A percentile compares a stretch with the other conserved stretches of the same genome.
phyloP scores from a whole-genome alignment of 768 basidiomycete genomes.

The Russula sp. region DNA sequence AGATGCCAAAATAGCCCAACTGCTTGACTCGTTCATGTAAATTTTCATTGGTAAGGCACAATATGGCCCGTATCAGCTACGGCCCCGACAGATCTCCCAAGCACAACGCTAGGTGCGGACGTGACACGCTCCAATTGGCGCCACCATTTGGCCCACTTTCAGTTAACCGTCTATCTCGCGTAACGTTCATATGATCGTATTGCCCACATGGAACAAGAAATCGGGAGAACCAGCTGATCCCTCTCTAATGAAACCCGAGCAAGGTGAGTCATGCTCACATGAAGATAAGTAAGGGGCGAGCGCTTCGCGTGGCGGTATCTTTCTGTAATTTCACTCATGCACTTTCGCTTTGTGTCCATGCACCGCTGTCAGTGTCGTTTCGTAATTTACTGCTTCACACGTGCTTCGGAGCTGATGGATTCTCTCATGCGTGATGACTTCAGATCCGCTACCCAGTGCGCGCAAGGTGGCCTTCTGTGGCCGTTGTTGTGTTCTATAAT shows the following conservation, averaged over 20 bases:
- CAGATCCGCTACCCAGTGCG: background rate
- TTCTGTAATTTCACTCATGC: background rate
- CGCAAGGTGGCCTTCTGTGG: background rate
- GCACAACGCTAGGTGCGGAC: background rate
- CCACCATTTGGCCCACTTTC: background rate
- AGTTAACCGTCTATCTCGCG: background rate
- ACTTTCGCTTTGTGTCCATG: background rate
- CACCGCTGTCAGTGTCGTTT: background rate
- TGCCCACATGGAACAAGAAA: background rate
- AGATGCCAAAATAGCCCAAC: background rate
- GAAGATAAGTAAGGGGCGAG: background rate
- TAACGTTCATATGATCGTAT: background rate
- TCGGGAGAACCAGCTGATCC: background rate
- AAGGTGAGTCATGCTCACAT: background rate
- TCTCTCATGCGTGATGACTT: background rate
- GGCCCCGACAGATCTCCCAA: background rate
- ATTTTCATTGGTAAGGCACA: background rate
- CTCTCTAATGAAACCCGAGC: background rate
- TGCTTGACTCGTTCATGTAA: background rate
- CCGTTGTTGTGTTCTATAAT: background rate
- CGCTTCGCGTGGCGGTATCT: background rate
- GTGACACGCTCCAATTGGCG: background rate
- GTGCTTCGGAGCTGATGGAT: background rate
- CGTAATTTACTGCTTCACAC: background rate
- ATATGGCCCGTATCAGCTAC: background rate